Percentiles rank a stretch among this genome's conserved stretches.
Conservation (phyloP, 2,329 filamentous ascomycete genomes). For the Penicillium sp. region DNA sequence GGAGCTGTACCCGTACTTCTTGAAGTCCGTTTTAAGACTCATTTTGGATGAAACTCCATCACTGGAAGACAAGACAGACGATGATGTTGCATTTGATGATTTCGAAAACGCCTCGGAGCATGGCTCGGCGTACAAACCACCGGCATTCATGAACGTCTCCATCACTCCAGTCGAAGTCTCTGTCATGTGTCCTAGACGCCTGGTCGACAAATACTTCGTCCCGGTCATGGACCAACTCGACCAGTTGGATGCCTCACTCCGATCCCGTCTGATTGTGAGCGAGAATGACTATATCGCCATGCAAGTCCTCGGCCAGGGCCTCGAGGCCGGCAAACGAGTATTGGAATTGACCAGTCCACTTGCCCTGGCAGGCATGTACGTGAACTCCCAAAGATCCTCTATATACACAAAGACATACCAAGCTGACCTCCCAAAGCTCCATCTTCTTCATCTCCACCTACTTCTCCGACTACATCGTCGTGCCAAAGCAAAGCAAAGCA, state of each 20-base stretch:
- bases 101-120: slow-evolving; percentile 27
- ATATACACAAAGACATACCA: background rate
- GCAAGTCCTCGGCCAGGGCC: slow-evolving; percentile 82
- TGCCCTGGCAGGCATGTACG: slow-evolving; percentile 80
- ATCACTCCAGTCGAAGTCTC: slow-evolving; percentile 91
- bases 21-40: slow-evolving; percentile 83
- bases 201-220: slow-evolving; percentile 71
- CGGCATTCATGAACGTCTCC: slow-evolving; percentile 89
- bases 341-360: slow-evolving; percentile 87
- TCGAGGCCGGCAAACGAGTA: slow-evolving; percentile 87
- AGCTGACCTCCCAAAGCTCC: slow-evolving; percentile 50
- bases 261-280: slow-evolving; percentile 66
- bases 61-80: slow-evolving; percentile 37
- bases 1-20: slow-evolving; percentile 69
- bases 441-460: slow-evolving; percentile 99
- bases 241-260: slow-evolving; percentile 32
- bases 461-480: slow-evolving; percentile 94
- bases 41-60: slow-evolving; percentile 61
- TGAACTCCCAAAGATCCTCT: background rate
- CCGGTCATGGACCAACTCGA: slow-evolving; percentile 66
- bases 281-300: slow-evolving; percentile 83
- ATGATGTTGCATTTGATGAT: slow-evolving; percentile 42
- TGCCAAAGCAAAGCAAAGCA: slow-evolving; percentile 70
- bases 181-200: slow-evolving; percentile 76
- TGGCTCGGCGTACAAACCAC: slow-evolving; percentile 46